phyloP scores from a whole-genome alignment of 345 rosid species.

The Bruguiera gymnorhiza region DNA sequence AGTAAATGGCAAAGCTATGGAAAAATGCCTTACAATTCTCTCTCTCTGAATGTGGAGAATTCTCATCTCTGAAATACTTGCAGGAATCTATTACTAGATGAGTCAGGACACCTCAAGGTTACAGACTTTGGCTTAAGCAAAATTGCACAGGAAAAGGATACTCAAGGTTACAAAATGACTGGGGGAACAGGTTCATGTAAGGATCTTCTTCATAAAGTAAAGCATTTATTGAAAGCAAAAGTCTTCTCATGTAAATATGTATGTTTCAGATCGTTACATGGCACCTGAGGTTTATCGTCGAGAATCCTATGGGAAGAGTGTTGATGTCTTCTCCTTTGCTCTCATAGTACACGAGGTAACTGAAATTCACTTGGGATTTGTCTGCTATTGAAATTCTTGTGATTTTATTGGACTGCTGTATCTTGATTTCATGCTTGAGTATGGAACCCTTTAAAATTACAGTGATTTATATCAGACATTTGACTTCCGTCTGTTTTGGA shows the following conservation, averaged over 20 bases:
- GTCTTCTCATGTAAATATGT: conserved; percentile 1
- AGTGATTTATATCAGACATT: no score
- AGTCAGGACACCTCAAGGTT: conserved; percentile 62
- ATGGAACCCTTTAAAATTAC: no score
- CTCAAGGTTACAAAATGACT: conserved; percentile 52
- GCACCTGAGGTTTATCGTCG: conserved; percentile 69
- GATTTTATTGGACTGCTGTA: no score
- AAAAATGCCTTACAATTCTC: background rate
- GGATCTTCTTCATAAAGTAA: conserved; percentile 11
- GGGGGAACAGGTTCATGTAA: conserved; percentile 64
- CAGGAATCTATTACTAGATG: conserved; percentile 59
- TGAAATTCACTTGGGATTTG: background rate
- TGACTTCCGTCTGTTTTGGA: no score
- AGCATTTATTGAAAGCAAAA: conserved; percentile 3
- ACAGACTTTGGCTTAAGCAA: conserved; percentile 73
- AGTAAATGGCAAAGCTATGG: background rate
- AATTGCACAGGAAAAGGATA: conserved; percentile 55
- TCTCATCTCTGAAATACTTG: background rate
- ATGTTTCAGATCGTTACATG: conserved; percentile 58
- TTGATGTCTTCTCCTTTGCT: conserved; percentile 65
- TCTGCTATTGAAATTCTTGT: background rate
- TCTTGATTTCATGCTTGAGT: no score
- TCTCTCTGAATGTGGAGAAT: background rate
- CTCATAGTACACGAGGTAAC: conserved; percentile 54
- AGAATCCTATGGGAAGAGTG: conserved; percentile 65